Evolutionary conservation across 2,329 filamentous ascomycete genomes (phyloP), one percentile per base, ranked within the genome.

Genomic region (Ceratocystis ficicola): DNA sequence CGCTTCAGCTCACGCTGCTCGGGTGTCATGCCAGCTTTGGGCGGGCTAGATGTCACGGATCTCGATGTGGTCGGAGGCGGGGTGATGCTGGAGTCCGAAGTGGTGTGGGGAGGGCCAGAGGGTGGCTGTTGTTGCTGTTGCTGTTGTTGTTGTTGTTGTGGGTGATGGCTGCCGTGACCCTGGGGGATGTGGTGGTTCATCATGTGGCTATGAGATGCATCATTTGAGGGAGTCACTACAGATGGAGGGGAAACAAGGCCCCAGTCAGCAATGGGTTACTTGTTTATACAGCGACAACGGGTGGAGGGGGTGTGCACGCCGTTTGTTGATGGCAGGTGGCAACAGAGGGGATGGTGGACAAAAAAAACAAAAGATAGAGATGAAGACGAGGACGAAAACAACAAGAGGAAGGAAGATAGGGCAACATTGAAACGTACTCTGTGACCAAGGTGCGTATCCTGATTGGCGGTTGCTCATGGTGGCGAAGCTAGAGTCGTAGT

Each of bases 1-100:
- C 83, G 78, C 75, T 83, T 86, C 52, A 86, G 72, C 71, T 85
- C 83, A 69, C 83, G 80, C 72, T 86, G 83, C 71, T 86, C 83
- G 5, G 81, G 76, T 5, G 82, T 83, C 71, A 85, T 77, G 46
- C 75, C 76, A 59, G 75, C 74, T 68, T 80, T 78, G 5, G 83
- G 81, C 30, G 83, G 83, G 73, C 83, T 86, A 25, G 79, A 80
- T 48, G 83, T 83, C 61, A 80, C 74, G 25, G 82, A 84, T 73
- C 80, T 76, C 30, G 81, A 77, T 46, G 74, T 75, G 66, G 74
- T 77, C 28, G 79, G 78, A 44, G 81, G 79, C 44, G 67, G 61
- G 25, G 80, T 81, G 61, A 82, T 73, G 73, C 79, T 82, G 67
- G 76, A 74, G 66, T 82, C 81, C 28, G 81, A 65, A 17, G 63